Base-by-base conservation (phyloP, 257 asterid genomes). In the Osmanthus fragrans region DNA sequence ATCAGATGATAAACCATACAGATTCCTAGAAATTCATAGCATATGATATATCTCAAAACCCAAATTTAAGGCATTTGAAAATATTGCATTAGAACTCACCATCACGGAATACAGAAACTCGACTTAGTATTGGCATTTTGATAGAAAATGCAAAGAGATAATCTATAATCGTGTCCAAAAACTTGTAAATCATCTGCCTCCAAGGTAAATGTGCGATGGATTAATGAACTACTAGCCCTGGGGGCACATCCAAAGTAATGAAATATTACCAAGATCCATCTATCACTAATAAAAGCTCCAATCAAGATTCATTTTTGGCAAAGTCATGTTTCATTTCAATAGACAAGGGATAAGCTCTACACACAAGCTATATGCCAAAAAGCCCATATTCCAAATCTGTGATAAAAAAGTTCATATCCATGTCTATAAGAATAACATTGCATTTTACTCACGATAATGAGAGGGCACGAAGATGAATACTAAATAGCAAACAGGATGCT, bases 141-240 rank as follows among this genome's bases (percentile, higher is more conserved):
- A 95, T 95, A 39, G 93, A 97, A 27, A 95, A 95, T 11, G 99
- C 99, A 80, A 95, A 95, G 82, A 95, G 96, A 83, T 91, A 98
- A 71, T 95, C 98, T 16, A 93, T 95, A 45, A 95, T 93, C 27
- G 97, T 95, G 84, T 95, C 93, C 30, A 93, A 82, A 51, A 95
- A 95, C 82, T 93, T 91, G 96, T 95, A 95, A 2, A 98, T 95
- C 98, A 95, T 95, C 82, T 95, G 98, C 87, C 97, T 93, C 99
- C 98, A 95, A 84, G 98, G 98, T 60, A 95, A 76, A 84, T 95
- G 99, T 45, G 99, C 98, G 76, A 93, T 98, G 29, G 99, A 95
- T 95, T 95, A 83, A 93, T 90, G 71, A 95, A 95, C 81, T 89
- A 87, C 87, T 93, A 98, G 34, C 32, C 32, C 32, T 33, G 36